phyloP scores from a whole-genome alignment of 371 early-diverging fungal genomes.

The Mycotypha africana region DNA sequence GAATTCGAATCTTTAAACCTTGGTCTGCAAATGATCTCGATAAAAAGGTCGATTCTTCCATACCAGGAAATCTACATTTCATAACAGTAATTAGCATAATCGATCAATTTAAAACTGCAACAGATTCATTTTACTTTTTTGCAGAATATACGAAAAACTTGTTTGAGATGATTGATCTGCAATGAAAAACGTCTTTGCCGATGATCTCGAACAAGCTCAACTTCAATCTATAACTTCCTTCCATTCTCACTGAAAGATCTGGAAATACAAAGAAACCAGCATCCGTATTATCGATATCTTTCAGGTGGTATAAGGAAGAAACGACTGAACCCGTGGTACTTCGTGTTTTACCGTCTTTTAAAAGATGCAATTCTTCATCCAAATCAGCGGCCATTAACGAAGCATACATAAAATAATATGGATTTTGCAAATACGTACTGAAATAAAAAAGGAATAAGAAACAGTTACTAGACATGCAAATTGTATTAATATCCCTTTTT shows the following conservation, averaged over 20 bases:
- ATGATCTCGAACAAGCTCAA: slow-evolving; percentile 87
- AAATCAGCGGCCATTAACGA: slow-evolving; percentile 63
- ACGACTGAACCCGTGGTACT: slow-evolving; percentile 85
- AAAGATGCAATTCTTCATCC: slow-evolving; percentile 67
- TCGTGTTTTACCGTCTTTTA: slow-evolving; percentile 69
- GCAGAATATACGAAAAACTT: slow-evolving; percentile 84
- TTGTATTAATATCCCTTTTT: not conserved
- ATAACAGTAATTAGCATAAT: not conserved
- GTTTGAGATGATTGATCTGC: slow-evolving; percentile 73
- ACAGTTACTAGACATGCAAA: no score
- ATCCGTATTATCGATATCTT: slow-evolving; percentile 80
- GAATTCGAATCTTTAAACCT: slow-evolving; percentile 90
- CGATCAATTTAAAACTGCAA: not conserved
- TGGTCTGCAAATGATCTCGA: slow-evolving; percentile 93
- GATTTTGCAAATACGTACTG: slow-evolving; percentile 67
- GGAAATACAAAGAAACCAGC: slow-evolving; percentile 97
- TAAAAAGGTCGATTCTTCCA: slow-evolving; percentile 88
- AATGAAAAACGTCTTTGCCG: slow-evolving; percentile 74
- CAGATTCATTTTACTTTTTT: slow-evolving; percentile 71
- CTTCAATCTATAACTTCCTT: slow-evolving; percentile 86
- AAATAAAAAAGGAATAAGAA: no score
- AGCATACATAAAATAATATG: slow-evolving; percentile 84
- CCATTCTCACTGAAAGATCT: slow-evolving; percentile 88
- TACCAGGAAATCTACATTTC: slow-evolving; percentile 86
- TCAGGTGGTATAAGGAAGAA: slow-evolving; percentile 84